These are phyloP conservation scores for Penicillium olsonii DNA, from an alignment of 2,329 filamentous ascomycete species.

Conservation along the genomic window DNA sequence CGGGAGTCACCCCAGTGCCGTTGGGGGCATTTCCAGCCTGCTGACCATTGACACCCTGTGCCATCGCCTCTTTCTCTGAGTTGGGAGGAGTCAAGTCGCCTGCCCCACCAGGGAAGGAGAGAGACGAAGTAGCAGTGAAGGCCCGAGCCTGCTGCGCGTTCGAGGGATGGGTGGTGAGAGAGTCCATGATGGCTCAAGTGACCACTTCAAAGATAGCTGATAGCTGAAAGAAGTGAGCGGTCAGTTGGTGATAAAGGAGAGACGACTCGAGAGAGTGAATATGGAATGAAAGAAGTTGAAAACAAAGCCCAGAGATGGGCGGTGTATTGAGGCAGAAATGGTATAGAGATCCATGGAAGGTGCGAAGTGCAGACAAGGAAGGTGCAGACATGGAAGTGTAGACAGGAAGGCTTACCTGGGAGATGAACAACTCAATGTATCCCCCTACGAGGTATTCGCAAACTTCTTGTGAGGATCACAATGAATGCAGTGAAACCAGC, in stretches of 20 bases:
- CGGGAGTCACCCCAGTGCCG: constrained; percentile 80
- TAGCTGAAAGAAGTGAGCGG: background rate
- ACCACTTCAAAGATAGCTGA: constrained; percentile 2
- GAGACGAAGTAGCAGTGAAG: constrained; percentile 87
- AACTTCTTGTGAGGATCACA: constrained; percentile 13
- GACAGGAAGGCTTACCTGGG: constrained; percentile 59
- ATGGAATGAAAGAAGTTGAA: background rate
- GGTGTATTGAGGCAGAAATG: constrained; percentile 19
- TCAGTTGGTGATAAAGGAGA: constrained; percentile 6
- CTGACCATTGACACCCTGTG: constrained; percentile 51
- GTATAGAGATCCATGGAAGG: constrained; percentile 3
- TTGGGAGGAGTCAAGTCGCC: constrained; percentile 80
- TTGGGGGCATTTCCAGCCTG: constrained; percentile 62
- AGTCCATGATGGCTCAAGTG: constrained; percentile 67
- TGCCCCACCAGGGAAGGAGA: constrained; percentile 85
- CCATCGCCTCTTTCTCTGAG: constrained; percentile 64
- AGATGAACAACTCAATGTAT: constrained; percentile 99
- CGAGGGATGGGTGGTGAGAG: constrained; percentile 85
- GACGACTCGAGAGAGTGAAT: background rate
- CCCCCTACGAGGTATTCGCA: constrained; percentile 56
- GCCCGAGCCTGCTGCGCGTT: constrained; percentile 93
- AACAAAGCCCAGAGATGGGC: too few species aligned
- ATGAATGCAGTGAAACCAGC: constrained; percentile 10
- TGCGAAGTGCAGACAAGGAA: too few species aligned
- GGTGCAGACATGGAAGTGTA: too few species aligned